Percentiles rank a stretch among this genome's conserved stretches.
These are phyloP conservation scores for Saitozyma podzolica DNA, from an alignment of 768 basidiomycete species.

Conservation along the genomic window DNA sequence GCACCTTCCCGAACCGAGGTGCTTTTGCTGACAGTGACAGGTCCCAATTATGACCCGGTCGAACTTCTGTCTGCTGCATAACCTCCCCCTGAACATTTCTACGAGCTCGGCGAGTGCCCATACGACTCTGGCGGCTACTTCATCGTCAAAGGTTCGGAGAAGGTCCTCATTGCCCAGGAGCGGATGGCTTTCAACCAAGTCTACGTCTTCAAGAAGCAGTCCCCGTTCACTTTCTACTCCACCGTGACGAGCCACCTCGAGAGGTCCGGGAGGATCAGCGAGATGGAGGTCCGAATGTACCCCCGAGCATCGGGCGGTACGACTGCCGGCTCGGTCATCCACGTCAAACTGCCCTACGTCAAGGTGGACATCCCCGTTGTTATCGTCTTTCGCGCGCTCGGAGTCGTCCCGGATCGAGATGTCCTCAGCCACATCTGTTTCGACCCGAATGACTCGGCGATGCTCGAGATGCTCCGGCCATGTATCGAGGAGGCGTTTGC, in stretches of 20 bases:
- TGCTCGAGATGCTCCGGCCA: conserved; percentile 97
- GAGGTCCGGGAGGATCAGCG: conserved; percentile 96
- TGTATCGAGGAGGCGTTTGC: conserved; percentile 98
- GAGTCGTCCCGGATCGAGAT: conserved; percentile 95
- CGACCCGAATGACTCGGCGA: conserved; percentile 90
- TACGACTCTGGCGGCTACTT: conserved; percentile 98
- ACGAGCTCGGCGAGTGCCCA: conserved; percentile 94
- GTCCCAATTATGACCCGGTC: conserved; percentile 98
- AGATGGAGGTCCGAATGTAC: conserved; percentile 97
- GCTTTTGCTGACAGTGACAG: conserved; percentile 55
- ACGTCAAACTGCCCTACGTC: conserved; percentile 96
- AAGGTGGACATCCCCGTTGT: conserved; percentile 98
- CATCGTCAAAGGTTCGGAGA: conserved; percentile 98
- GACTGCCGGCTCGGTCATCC: conserved; percentile 68
- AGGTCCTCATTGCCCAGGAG: conserved; percentile 99
- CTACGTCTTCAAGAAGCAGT: conserved; percentile 97
- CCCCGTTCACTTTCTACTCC: conserved; percentile 77
- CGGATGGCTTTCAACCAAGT: conserved; percentile 99
- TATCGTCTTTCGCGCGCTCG: conserved; percentile 96
- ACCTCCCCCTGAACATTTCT: conserved; percentile 76
- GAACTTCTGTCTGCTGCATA: conserved; percentile 87
- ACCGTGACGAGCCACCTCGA: conserved; percentile 97
- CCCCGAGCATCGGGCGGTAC: conserved; percentile 71
- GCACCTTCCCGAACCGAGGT: neutral
- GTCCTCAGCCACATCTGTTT: conserved; percentile 98